These are phyloP conservation scores for Arthromyces matolae DNA, from an alignment of 768 basidiomycete species.

Conservation along the genomic window DNA sequence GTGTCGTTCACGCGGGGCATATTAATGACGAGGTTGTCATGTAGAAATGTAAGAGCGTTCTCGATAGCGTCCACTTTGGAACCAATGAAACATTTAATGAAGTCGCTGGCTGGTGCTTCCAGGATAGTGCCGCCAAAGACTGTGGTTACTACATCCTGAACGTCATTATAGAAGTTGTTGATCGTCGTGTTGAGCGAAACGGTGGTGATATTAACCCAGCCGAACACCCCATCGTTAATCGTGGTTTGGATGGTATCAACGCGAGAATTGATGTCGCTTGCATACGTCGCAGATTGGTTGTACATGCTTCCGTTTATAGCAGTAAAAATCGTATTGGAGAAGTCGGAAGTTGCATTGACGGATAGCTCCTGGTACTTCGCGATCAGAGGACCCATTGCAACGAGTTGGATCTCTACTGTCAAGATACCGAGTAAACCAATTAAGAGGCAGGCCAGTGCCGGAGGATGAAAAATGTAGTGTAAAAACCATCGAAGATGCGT, in stretches of 20 bases:
- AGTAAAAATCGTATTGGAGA: constrained; percentile 66
- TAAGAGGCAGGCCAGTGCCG: constrained; percentile 85
- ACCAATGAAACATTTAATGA: constrained; percentile 88
- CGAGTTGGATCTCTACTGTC: constrained; percentile 82
- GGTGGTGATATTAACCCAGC: constrained; percentile 93
- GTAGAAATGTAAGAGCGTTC: constrained; percentile 85
- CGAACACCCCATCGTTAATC: constrained; percentile 86
- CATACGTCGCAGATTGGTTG: constrained; percentile 75
- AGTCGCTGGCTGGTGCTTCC: constrained; percentile 77
- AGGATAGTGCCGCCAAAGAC: constrained; percentile 86
- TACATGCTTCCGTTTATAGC: constrained; percentile 83
- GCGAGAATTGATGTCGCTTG: constrained; percentile 68
- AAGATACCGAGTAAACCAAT: constrained; percentile 91
- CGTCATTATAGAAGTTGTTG: constrained; percentile 79
- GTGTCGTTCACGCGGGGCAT: constrained; percentile 75
- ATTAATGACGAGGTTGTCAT: constrained; percentile 79
- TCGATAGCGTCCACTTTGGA: constrained; percentile 85
- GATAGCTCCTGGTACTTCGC: constrained; percentile 63
- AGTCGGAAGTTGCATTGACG: constrained; percentile 55
- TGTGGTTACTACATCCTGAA: constrained; percentile 72
- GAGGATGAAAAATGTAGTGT: constrained; percentile 87
- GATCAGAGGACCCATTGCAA: constrained; percentile 72
- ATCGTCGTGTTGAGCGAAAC: constrained; percentile 84
- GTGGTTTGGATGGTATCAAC: constrained; percentile 67
- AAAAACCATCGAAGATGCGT: constrained; percentile 83